These are phyloP conservation scores for Bimuria novae-zelandiae DNA, from an alignment of 2,329 filamentous ascomycete species.

Conservation along the genomic window DNA sequence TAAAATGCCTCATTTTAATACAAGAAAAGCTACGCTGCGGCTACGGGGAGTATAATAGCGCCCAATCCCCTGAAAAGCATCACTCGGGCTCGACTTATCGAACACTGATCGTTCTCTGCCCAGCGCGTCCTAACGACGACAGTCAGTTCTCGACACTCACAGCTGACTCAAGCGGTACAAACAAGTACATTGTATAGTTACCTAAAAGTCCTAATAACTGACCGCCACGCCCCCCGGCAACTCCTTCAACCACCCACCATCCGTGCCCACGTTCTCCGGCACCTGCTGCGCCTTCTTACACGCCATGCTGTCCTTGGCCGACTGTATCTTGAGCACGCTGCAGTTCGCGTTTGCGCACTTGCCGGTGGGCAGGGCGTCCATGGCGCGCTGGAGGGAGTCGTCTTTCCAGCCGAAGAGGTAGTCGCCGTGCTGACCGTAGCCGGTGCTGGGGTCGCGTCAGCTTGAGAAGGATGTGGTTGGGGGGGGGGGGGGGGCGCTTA, in stretches of 20 bases:
- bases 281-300: slow-evolving; percentile 51
- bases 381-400: slow-evolving; percentile 25
- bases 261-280: slow-evolving; percentile 49
- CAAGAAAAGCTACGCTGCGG: no score
- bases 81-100: no score
- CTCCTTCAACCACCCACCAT: slow-evolving; percentile 32
- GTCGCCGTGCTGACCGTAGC: slow-evolving; percentile 55
- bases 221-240: slow-evolving; percentile 35
- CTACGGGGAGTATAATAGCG: no score
- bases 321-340: slow-evolving; percentile 36
- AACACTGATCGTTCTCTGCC: no score
- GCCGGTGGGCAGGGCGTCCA: slow-evolving; percentile 23
- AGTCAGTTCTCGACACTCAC: no score
- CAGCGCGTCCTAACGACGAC: no score
- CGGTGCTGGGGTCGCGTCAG: slow-evolving; percentile 27
- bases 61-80: no score
- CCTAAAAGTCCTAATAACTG: slow-evolving; percentile 15
- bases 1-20: no score
- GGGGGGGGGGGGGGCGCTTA: slow-evolving; percentile 22
- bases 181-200: no score
- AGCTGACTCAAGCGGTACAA: no score
- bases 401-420: slow-evolving; percentile 58
- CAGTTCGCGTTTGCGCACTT: slow-evolving; percentile 39
- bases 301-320: slow-evolving; percentile 26
- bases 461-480: neutral